phyloP scores from a whole-genome alignment of 2,329 filamentous ascomycete genomes.

The Fusarium sp. region DNA sequence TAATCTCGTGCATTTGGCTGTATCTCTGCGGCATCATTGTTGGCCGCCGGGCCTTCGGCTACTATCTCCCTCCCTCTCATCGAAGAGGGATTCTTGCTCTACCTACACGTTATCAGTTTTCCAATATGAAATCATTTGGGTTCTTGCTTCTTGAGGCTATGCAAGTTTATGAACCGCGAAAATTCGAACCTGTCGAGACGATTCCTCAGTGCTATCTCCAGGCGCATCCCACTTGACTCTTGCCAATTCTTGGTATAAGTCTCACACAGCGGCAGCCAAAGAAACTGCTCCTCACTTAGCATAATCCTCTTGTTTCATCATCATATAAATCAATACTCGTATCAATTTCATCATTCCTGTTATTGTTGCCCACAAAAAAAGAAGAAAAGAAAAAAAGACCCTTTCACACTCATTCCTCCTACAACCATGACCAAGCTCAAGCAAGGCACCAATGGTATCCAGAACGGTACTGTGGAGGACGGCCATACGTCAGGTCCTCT shows the following conservation, averaged over 20 bases:
- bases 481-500: constrained; percentile 6
- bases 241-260: neutral
- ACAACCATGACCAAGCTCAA: constrained; percentile 2
- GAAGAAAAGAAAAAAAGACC: too few relatives aligned
- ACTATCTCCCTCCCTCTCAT: neutral
- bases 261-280: neutral
- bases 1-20: neutral
- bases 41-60: constrained; percentile 33
- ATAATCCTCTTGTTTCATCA: neutral
- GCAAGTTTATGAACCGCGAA: constrained; percentile 15
- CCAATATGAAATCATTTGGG: constrained; percentile 25
- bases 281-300: neutral
- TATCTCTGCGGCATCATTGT: neutral
- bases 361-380: too few relatives aligned
- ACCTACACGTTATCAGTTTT: constrained; percentile 13
- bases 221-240: constrained; percentile 8
- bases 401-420: neutral
- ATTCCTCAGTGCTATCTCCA: constrained; percentile 14
- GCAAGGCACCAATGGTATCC: neutral
- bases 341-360: neutral
- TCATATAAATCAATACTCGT: neutral
- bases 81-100: neutral
- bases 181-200: constrained; percentile 8
- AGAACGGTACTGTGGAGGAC: neutral
- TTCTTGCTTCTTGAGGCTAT: constrained; percentile 22